phyloP scores from a whole-genome alignment of 1,139 yeast genomes.

The Entelexis paramagnoliae region DNA sequence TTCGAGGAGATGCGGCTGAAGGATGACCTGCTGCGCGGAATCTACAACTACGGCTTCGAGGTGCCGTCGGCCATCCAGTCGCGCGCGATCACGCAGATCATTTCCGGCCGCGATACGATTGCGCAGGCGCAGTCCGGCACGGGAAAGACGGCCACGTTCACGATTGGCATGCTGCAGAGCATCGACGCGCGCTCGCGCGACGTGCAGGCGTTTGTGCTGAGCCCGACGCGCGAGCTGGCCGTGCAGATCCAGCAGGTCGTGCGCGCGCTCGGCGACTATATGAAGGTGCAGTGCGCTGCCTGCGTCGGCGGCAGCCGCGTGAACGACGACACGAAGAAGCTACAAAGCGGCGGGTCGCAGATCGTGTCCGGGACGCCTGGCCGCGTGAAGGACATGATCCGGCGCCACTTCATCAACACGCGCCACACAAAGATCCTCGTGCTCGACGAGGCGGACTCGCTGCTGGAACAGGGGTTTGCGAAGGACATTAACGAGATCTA shows the following conservation, averaged over 20 bases:
- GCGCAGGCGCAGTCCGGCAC: conserved; percentile 99
- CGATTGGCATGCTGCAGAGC: conserved; percentile 81
- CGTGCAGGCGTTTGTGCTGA: conserved; percentile 71
- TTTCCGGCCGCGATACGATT: conserved; percentile 80
- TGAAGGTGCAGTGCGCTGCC: conserved; percentile 73
- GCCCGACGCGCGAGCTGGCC: conserved; percentile 96
- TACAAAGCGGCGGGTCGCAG: conserved; percentile 63
- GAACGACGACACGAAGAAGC: conserved; percentile 64
- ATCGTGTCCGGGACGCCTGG: conserved; percentile 98
- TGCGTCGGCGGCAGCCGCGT: conserved; percentile 88
- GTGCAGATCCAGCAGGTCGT: conserved; percentile 80
- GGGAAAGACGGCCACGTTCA: conserved; percentile 94
- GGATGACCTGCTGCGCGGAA: conserved; percentile 58
- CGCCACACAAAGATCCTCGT: conserved; percentile 72
- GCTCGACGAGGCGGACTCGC: conserved; percentile 91
- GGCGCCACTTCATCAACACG: conserved; percentile 56
- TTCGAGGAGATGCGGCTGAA: conserved; percentile 75
- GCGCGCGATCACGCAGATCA: conserved; percentile 85
- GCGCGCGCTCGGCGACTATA: conserved; percentile 71
- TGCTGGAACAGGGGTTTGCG: conserved; percentile 81
- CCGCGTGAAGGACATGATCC: conserved; percentile 77
- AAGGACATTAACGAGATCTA: conserved; percentile 88
- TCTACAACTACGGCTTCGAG: conserved; percentile 86
- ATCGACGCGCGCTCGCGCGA: conserved; percentile 47
- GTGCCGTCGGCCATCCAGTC: conserved; percentile 93